Evolutionary conservation across 345 rosid genomes (phyloP).

Genomic region (Citrus australasica): DNA sequence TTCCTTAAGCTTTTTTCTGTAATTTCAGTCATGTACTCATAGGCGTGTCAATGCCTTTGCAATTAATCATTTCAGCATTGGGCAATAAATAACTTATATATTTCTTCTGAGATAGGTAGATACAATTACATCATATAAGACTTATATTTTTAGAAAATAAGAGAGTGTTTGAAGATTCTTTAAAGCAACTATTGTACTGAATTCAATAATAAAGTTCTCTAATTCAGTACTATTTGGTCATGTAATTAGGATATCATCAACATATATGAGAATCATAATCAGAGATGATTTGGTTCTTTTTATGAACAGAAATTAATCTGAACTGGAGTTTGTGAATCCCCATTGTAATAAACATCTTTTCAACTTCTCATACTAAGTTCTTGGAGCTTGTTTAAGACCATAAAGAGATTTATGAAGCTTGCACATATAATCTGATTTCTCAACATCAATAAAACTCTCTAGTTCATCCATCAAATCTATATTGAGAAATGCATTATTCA

Average conservation of each 20-base stretch:
- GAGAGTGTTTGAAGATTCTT: too few species aligned
- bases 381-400: not conserved
- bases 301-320: accelerated
- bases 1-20: too few species aligned
- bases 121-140: too few species aligned
- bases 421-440: too few species aligned
- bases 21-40: too few species aligned
- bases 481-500: not conserved
- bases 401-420: not conserved
- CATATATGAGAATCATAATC: too few species aligned
- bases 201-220: too few species aligned
- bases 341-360: too few species aligned
- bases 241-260: not conserved
- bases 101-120: too few species aligned
- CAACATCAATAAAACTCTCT: not conserved
- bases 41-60: accelerated
- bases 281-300: too few species aligned
- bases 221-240: accelerated
- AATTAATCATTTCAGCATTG: not conserved
- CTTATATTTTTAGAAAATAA: not conserved
- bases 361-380: not conserved
- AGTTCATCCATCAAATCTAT: not conserved
- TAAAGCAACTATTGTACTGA: not conserved
- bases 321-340: too few species aligned
- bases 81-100: too few species aligned